These are phyloP conservation scores for Trichoderma sp. DNA, from an alignment of 2,329 filamentous ascomycete species.

Conservation along the genomic window DNA sequence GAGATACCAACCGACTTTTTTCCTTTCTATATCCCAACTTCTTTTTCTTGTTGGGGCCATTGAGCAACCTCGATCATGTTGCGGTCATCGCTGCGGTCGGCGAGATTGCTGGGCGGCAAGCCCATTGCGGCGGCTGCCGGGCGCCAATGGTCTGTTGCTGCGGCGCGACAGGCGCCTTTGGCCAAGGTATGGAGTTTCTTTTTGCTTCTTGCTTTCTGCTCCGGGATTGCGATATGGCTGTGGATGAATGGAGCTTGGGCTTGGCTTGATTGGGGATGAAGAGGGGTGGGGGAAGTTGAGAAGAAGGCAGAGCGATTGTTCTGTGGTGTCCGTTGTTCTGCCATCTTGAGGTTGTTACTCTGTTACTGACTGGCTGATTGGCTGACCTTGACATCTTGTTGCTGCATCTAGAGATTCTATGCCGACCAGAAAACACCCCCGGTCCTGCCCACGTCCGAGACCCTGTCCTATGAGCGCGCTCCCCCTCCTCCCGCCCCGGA, in stretches of 20 bases:
- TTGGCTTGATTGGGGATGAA: too few species aligned
- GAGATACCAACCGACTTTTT: conserved; percentile 35
- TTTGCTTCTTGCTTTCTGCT: too few species aligned
- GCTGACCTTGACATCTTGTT: too few species aligned
- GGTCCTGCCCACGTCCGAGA: conserved; percentile 58
- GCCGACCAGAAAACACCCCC: conserved; percentile 56
- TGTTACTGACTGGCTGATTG: neutral
- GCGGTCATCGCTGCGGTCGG: conserved; percentile 68
- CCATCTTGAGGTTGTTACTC: too few species aligned
- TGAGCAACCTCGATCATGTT: conserved; percentile 60
- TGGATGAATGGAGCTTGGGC: too few species aligned
- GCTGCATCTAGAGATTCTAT: conserved; percentile 56
- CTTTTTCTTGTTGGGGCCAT: conserved; percentile 32
- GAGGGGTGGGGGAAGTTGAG: too few species aligned
- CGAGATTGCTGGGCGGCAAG: conserved; percentile 60
- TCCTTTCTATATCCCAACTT: too few species aligned
- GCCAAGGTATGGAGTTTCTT: conserved; percentile 35
- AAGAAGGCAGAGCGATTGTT: too few species aligned
- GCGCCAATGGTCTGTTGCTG: conserved; percentile 60
- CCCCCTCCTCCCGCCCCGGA: conserved; percentile 40
- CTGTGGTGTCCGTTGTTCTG: too few species aligned
- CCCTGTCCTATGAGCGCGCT: conserved; percentile 52
- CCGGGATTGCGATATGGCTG: too few species aligned
- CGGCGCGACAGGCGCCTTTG: conserved; percentile 41
- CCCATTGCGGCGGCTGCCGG: conserved; percentile 54